These are phyloP conservation scores for Emmonsiellopsis sp. DNA, from an alignment of 2,329 filamentous ascomycete species.

Conservation along the genomic window DNA sequence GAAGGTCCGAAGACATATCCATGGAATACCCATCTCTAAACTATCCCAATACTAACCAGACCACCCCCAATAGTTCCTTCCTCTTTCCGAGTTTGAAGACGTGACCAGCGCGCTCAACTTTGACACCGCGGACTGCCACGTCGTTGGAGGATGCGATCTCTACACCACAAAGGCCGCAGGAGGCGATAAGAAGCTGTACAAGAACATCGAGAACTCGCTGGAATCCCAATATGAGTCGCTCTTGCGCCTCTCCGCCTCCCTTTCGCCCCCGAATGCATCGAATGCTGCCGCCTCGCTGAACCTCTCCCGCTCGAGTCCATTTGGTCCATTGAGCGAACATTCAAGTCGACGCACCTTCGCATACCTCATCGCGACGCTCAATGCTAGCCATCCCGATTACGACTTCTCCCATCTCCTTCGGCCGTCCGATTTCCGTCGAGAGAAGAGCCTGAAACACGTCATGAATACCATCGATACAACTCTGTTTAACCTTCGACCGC, in stretches of 20 bases:
- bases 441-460: constrained; percentile 68
- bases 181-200: constrained; percentile 94
- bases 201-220: constrained; percentile 83
- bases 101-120: constrained; percentile 92
- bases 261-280: constrained; percentile 72
- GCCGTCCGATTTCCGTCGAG: constrained; percentile 80
- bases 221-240: constrained; percentile 86
- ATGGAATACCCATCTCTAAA: not conserved
- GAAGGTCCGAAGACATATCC: constrained; percentile 15
- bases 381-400: constrained; percentile 92
- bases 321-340: constrained; percentile 80
- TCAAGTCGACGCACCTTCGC: constrained; percentile 87
- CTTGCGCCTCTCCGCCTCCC: constrained; percentile 72
- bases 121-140: constrained; percentile 83
- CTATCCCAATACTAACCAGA: not conserved
- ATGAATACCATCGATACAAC: constrained; percentile 85
- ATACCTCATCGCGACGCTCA: constrained; percentile 91
- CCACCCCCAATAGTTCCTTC: constrained; percentile 64
- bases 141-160: constrained; percentile 87
- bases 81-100: constrained; percentile 80
- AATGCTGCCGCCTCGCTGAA: constrained; percentile 60
- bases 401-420: constrained; percentile 91
- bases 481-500: constrained; percentile 73
- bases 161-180: constrained; percentile 97
- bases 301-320: constrained; percentile 79